Base-by-base conservation (phyloP, 2,329 filamentous ascomycete species). In the Penicillium sclerotiorum region DNA sequence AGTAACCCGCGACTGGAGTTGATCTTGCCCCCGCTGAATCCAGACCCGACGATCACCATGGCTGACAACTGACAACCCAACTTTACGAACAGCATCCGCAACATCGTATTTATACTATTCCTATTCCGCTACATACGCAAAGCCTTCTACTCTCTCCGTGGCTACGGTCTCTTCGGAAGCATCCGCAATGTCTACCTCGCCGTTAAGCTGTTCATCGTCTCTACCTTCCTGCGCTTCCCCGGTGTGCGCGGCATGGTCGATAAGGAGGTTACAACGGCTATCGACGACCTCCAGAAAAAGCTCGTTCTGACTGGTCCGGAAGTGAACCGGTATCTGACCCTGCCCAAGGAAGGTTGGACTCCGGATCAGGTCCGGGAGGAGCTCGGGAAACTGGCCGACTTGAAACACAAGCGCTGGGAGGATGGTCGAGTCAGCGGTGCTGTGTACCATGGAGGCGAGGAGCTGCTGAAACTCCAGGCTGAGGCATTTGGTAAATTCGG, bases 351-450 rank as follows among this genome's bases (percentile, higher is more conserved):
- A 66, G 93, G 92, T 68, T 89, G 92, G 86, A 80, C 82, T 21
- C 80, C 86, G 35, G 91, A 96, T 15, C 84, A 86, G 55, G 82
- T 99, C 35, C 83, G 85, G 60, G 82, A 84, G 52, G 93, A 96
- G 77, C 81, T 99, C 54, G 83, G 86, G 52, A 83, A 84, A 59
- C 78, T 99, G 59, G 85, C 87, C 13, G 85, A 80, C 41, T 89
- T 99, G 88, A 87, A 96, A 63, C 94, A 97, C 73, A 96, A 92
- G 2, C 83, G 88, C 57, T 99, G 94, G 94, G 94, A 99, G 73
- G 93, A 97, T 70, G 94, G 94, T 8, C 87, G 84, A 57, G 94
- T 99, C 47, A 95, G 89, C 35, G 94, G 94, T 23, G 93, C 94
- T 22, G 94, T 99, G 27, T 99, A 99, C 68, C 93, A 97, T 67